Conservation (phyloP, 306 rosid species). For the Vigna reflexopilosa region DNA sequence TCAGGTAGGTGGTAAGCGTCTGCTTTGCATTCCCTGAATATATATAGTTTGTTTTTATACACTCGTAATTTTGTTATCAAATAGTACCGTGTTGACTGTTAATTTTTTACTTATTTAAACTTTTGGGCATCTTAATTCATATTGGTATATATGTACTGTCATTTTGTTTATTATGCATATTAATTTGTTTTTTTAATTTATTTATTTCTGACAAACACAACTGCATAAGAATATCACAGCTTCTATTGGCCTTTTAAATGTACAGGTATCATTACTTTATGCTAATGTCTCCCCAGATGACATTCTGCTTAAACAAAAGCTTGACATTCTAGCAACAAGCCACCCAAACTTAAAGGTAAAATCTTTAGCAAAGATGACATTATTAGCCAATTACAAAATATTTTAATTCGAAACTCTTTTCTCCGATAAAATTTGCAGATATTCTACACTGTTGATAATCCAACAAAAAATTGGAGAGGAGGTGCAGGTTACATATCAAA, state of each 20-base stretch:
- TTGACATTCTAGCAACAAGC: slow-evolving; percentile 77
- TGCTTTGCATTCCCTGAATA: slow-evolving; percentile 24
- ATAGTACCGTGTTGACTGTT: slow-evolving; percentile 6
- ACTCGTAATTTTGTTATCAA: slow-evolving; percentile 16
- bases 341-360: slow-evolving; percentile 93
- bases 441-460: slow-evolving; percentile 84
- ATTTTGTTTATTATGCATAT: slow-evolving; percentile 28
- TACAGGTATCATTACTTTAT: slow-evolving; percentile 85
- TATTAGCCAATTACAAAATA: slow-evolving; percentile 10
- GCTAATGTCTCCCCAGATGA: slow-evolving; percentile 93
- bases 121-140: slow-evolving; percentile 31
- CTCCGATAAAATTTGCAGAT: slow-evolving; percentile 54
- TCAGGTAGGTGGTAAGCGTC: slow-evolving; percentile 65
- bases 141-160: slow-evolving; percentile 21
- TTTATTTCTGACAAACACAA: not conserved
- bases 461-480: slow-evolving; percentile 89
- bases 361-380: slow-evolving; percentile 1
- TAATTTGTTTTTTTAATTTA: not conserved
- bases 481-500: slow-evolving; percentile 86
- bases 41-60: slow-evolving; percentile 35
- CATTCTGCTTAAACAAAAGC: slow-evolving; percentile 93
- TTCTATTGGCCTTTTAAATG: slow-evolving; percentile 46
- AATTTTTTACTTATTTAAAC: slow-evolving; percentile 13
- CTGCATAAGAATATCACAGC: slow-evolving; percentile 30
- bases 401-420: slow-evolving; percentile 19